Conservation (phyloP, 2,329 filamentous ascomycete species). For the Tolypocladium tundrense region DNA sequence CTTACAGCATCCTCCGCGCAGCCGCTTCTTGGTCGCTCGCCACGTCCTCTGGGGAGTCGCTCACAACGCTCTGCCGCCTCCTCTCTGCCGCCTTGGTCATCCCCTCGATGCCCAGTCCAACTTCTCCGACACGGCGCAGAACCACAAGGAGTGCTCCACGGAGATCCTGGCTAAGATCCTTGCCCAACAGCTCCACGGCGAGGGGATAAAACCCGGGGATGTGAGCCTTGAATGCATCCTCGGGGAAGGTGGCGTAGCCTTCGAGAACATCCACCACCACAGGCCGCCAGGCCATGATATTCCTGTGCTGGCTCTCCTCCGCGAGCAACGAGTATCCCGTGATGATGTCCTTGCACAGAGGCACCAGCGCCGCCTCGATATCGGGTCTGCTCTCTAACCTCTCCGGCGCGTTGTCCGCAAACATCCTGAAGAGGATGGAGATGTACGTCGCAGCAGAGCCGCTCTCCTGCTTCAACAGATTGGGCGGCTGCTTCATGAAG, state of each 20-base stretch:
- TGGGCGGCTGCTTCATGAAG: slow-evolving; percentile 99
- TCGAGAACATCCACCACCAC: slow-evolving; percentile 96
- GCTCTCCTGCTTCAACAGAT: slow-evolving; percentile 92
- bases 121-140: slow-evolving; percentile 74
- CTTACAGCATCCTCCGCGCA: slow-evolving; percentile 24
- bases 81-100: slow-evolving; percentile 26
- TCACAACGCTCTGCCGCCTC: slow-evolving; percentile 31
- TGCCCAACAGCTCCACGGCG: slow-evolving; percentile 68
- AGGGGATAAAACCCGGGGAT: slow-evolving; percentile 79
- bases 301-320: slow-evolving; percentile 92
- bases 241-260: slow-evolving; percentile 77
- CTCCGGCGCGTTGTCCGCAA: slow-evolving; percentile 78
- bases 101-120: slow-evolving; percentile 47
- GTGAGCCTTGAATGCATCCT: slow-evolving; percentile 68
- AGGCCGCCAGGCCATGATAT: slow-evolving; percentile 93
- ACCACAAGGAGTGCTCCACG: slow-evolving; percentile 68
- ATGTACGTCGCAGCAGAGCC: slow-evolving; percentile 92
- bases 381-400: slow-evolving; percentile 68
- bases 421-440: slow-evolving; percentile 94
- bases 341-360: slow-evolving; percentile 91
- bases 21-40: slow-evolving; percentile 20
- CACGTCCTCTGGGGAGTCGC: slow-evolving; percentile 18
- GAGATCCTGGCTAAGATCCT: slow-evolving; percentile 73
- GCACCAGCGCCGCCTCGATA: slow-evolving; percentile 85
- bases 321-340: slow-evolving; percentile 76